A percentile compares a stretch with the other conserved stretches of the same genome.
phyloP scores from a whole-genome alignment of 129 eudicot species.

The Pseudognaphalium luteoalbum region DNA sequence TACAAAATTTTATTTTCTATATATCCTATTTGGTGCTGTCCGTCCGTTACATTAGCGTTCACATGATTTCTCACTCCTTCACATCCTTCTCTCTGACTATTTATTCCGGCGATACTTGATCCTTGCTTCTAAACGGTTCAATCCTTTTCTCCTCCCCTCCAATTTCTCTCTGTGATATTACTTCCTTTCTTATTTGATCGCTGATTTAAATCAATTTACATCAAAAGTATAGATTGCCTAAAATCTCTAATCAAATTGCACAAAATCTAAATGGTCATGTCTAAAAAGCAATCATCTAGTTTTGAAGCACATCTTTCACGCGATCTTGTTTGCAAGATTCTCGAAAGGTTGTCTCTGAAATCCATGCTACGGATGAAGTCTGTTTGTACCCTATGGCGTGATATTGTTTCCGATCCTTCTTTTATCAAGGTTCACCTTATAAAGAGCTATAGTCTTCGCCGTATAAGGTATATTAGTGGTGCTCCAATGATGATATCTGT shows the following conservation, averaged over 20 bases:
- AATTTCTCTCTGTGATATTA: not conserved
- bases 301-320: not conserved
- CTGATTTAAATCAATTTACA: not conserved
- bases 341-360: not conserved
- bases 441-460: not conserved
- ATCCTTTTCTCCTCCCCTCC: not conserved
- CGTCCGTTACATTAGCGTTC: not conserved
- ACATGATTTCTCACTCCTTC: not conserved
- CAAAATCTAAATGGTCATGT: slow-evolving; percentile 6
- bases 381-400: slow-evolving; percentile 20
- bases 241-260: not conserved
- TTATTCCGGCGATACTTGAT: too few species aligned
- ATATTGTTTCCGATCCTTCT: slow-evolving; percentile 8
- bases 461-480: not conserved
- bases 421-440: slow-evolving; percentile 24
- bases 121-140: too few species aligned
- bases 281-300: not conserved
- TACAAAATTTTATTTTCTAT: not conserved
- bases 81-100: not conserved
- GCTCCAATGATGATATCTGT: not conserved
- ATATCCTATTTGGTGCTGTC: not conserved
- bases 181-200: not conserved
- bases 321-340: slow-evolving; percentile 20
- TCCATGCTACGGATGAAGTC: slow-evolving; percentile 11
- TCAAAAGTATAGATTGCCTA: not conserved